A percentile compares a stretch with the other conserved stretches of the same genome.
Conservation (phyloP, 2,329 filamentous ascomycete genomes). For the Xylaria sp. region DNA sequence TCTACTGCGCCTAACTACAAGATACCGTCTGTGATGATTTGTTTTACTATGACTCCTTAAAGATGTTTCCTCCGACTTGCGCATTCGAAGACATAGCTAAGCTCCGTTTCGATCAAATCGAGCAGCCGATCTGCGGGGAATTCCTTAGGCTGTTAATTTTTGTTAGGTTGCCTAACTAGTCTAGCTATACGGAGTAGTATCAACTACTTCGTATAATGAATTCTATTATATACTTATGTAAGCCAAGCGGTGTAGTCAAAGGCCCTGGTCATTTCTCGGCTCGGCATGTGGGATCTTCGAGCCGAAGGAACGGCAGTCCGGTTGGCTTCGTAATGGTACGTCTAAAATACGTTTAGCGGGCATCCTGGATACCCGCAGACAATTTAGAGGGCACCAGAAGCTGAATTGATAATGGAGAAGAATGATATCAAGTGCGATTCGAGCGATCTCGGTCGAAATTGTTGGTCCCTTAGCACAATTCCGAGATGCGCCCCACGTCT, state of each 20-base stretch:
- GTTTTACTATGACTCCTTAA: background rate
- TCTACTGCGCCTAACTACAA: background rate
- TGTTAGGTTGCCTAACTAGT: too few species aligned
- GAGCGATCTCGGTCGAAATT: background rate
- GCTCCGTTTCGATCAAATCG: background rate
- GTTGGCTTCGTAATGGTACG: background rate
- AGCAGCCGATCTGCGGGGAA: background rate
- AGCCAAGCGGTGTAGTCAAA: background rate
- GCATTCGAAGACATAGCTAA: background rate
- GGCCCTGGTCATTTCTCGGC: background rate
- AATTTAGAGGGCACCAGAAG: background rate
- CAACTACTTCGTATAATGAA: too few species aligned
- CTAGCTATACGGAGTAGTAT: too few species aligned
- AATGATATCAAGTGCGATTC: background rate
- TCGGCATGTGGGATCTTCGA: constrained; percentile 1
- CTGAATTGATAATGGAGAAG: background rate
- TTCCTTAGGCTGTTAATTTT: background rate
- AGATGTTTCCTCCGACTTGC: background rate
- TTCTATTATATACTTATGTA: background rate
- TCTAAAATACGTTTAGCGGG: background rate
- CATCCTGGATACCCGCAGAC: background rate
- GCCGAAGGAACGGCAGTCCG: background rate
- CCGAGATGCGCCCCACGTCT: constrained; percentile 21
- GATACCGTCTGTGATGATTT: background rate
- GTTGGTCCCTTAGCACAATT: background rate